Evolutionary conservation across 768 basidiomycete genomes (phyloP).

Genomic region (Mycena filopes): DNA sequence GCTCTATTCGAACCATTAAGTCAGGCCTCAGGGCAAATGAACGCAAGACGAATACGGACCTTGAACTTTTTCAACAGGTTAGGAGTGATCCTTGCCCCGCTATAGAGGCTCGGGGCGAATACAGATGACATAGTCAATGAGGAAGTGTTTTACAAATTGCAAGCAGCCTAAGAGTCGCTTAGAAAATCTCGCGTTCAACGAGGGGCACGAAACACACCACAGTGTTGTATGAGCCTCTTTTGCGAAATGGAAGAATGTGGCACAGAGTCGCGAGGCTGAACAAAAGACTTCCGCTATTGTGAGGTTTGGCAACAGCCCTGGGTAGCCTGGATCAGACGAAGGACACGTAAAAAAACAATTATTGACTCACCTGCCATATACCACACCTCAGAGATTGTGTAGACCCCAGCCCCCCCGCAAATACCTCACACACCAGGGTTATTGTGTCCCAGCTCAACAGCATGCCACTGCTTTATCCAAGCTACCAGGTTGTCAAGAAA

Average conservation of each 20-base stretch:
- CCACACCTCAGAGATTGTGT: conserved; percentile 1
- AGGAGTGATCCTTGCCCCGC: background rate
- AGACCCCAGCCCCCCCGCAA: background rate
- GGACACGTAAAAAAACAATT: background rate
- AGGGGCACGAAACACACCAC: background rate
- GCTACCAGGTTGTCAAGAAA: background rate
- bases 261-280: background rate
- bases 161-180: background rate
- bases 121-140: background rate
- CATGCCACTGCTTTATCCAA: background rate
- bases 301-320: conserved; percentile 1
- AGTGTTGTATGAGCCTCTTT: conserved; percentile 7
- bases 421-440: background rate
- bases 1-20: background rate
- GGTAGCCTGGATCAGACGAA: background rate
- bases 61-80: background rate
- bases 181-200: background rate
- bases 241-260: background rate
- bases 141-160: background rate
- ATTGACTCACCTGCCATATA: conserved; percentile 2
- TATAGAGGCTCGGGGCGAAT: background rate
- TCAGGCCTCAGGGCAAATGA: background rate
- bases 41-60: background rate
- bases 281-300: background rate
- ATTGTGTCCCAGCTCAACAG: background rate